Evolutionary conservation across 2,329 filamentous ascomycete genomes (phyloP).

Genomic region (Pseudogymnoascus sp.): DNA sequence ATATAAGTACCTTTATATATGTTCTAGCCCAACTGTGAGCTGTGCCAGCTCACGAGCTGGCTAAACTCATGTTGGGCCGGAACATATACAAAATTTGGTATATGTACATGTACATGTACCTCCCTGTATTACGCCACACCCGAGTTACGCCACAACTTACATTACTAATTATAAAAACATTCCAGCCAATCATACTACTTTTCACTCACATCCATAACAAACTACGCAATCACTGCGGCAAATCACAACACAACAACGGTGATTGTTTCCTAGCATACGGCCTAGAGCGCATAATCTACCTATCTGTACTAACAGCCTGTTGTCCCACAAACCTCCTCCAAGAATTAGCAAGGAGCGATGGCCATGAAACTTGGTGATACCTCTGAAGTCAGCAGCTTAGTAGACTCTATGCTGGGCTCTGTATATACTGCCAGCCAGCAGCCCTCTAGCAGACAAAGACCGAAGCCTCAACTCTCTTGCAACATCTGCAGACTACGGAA

Average conservation of each 20-base stretch:
- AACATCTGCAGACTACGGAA: conserved; percentile 23
- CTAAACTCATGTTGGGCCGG: too few relatives aligned
- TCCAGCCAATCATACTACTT: too few relatives aligned
- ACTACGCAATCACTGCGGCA: neutral
- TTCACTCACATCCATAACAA: too few relatives aligned
- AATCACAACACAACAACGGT: neutral
- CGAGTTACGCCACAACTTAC: too few relatives aligned
- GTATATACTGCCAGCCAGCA: neutral
- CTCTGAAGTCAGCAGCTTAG: neutral
- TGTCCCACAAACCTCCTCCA: neutral
- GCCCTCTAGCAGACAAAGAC: neutral
- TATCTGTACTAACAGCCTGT: neutral
- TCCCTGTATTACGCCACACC: too few relatives aligned
- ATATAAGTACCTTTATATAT: too few relatives aligned
- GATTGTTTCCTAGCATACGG: neutral
- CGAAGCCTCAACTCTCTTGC: conserved; percentile 21
- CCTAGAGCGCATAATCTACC: neutral
- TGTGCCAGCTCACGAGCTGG: too few relatives aligned
- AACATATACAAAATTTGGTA: too few relatives aligned
- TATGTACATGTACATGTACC: too few relatives aligned
- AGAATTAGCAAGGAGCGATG: neutral
- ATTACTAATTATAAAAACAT: too few relatives aligned
- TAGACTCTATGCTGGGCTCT: neutral
- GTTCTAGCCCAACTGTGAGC: too few relatives aligned
- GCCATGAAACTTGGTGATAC: neutral